These are phyloP conservation scores for Beauveria sp. DNA, from an alignment of 2,329 filamentous ascomycete genomes.

Conservation along the genomic window DNA sequence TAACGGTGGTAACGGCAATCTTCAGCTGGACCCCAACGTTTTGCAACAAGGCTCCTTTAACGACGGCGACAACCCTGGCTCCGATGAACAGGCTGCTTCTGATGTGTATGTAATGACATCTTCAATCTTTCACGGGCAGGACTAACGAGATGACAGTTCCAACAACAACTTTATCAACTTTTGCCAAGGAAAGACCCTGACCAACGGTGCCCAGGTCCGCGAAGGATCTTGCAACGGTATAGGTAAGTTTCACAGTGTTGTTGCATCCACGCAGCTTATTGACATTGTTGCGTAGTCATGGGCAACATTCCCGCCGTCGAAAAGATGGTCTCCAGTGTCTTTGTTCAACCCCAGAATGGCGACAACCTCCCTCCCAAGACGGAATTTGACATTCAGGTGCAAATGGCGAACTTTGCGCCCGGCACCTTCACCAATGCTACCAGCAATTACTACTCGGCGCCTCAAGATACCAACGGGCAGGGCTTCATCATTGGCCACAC, in stretches of 20 bases:
- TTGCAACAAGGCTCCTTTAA: too few relatives aligned
- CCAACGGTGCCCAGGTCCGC: conserved; percentile 52
- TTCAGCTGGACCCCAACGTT: too few relatives aligned
- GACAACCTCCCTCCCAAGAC: conserved; percentile 38
- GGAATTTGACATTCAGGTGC: conserved; percentile 46
- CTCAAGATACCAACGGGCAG: conserved; percentile 40
- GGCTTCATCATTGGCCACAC: conserved; percentile 52
- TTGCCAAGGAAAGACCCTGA: conserved; percentile 45
- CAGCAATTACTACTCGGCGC: conserved; percentile 53
- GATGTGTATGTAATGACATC: conserved; percentile 33
- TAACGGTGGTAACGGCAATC: too few relatives aligned
- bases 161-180: conserved; percentile 57
- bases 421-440: conserved; percentile 56
- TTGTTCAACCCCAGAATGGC: conserved; percentile 45
- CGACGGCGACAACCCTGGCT: conserved; percentile 28
- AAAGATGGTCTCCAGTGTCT: conserved; percentile 51
- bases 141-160: conserved; percentile 36
- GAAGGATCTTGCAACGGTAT: conserved; percentile 58
- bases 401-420: conserved; percentile 43
- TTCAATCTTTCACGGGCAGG: neutral
- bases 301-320: conserved; percentile 48
- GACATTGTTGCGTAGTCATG: conserved; percentile 37
- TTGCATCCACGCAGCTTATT: neutral
- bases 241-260: conserved; percentile 32
- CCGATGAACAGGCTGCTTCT: conserved; percentile 43